Base-by-base conservation (phyloP, 371 early-diverging fungal genomes). In the Apophysomyces elegans region DNA sequence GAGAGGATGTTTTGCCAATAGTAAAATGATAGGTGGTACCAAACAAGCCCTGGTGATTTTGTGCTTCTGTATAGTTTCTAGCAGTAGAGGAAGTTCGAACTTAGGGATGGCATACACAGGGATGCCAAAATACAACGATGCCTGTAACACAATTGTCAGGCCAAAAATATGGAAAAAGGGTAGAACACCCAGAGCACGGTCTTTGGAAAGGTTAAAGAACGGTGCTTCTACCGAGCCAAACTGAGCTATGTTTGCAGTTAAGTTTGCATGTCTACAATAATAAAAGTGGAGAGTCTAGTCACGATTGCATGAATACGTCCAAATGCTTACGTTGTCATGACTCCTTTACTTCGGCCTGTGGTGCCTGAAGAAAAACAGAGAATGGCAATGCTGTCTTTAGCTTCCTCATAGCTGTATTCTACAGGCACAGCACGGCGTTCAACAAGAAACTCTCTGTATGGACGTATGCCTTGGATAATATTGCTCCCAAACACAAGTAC, bases 281-380 rank as follows among this genome's bases (percentile, higher is more conserved):
- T 11, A 58, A 61, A 21, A 54, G 11, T 12, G n/a, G 54, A 7
- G 21, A 47, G 47, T 47, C 7, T 38, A 37, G 26, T 21, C 7
- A 59, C 2, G 13, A 45, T 63, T 12, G 44, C 58, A 12, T 63
- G n/a, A 1, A 61, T 63, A 26, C 64, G 63, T 9, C 59, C 65
- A 35, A 47, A 45, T 71, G 66, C 46, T 75, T 75, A n/a, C 63
- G 69, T 44, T 75, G 75, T 56, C 66, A 66, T 66, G 59, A 75
- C 75, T 73, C 70, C 73, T 70, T 87, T 88, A 35, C 85, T 82
- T 45, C 76, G 64, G 70, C 95, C 95, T 0, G 96, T 95, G 7
- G 96, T 96, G 36, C 97, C 97, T 43, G 91, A 91, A 12, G 93
- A 93, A 79, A 91, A 96, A 74, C 93, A 93, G 45, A 96, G 81